Percentiles rank a stretch among this genome's conserved stretches.
phyloP scores from a whole-genome alignment of 164 flowering plant genomes.

The Nymphaea colorata region DNA sequence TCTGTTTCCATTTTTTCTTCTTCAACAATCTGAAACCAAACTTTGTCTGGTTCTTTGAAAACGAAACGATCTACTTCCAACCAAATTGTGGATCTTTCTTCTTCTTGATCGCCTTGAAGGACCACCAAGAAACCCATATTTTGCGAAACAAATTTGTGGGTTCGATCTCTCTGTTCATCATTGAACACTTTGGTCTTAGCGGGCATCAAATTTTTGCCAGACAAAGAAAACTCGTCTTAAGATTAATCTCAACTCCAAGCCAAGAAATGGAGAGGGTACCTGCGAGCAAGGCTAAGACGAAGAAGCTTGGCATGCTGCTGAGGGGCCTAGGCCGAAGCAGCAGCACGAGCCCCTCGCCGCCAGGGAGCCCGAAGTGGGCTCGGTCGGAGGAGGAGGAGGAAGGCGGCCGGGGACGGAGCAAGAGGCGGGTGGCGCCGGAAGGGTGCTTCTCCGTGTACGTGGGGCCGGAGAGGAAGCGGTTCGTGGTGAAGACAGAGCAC shows the following conservation, averaged over 20 bases:
- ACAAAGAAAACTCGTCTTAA: not conserved
- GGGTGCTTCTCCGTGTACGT: conserved; percentile 58
- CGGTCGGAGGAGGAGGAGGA: conserved; percentile 13
- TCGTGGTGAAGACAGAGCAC: conserved; percentile 35
- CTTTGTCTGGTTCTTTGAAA: too few relatives aligned
- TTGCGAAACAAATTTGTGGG: not conserved
- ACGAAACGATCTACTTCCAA: not conserved
- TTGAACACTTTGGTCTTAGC: not conserved
- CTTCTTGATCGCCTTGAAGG: not conserved
- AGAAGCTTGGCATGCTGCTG: conserved; percentile 24
- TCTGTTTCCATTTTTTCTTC: too few relatives aligned
- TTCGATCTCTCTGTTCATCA: not conserved
- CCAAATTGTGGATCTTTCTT: not conserved
- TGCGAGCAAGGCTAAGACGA: conserved; percentile 14
- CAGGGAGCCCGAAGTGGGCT: conserved; percentile 5
- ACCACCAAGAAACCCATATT: not conserved
- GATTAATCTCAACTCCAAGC: not conserved
- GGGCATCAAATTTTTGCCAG: not conserved
- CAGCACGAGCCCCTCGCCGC: not conserved
- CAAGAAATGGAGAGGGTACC: conserved; percentile 13
- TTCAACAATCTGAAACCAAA: too few relatives aligned
- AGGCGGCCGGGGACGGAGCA: not conserved
- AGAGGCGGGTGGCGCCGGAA: conserved; percentile 21
- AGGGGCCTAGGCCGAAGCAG: conserved; percentile 53
- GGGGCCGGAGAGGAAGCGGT: conserved; percentile 36